Evolutionary conservation across 805 yeast genomes (phyloP).

Genomic region (Henningerozyma blattae): DNA sequence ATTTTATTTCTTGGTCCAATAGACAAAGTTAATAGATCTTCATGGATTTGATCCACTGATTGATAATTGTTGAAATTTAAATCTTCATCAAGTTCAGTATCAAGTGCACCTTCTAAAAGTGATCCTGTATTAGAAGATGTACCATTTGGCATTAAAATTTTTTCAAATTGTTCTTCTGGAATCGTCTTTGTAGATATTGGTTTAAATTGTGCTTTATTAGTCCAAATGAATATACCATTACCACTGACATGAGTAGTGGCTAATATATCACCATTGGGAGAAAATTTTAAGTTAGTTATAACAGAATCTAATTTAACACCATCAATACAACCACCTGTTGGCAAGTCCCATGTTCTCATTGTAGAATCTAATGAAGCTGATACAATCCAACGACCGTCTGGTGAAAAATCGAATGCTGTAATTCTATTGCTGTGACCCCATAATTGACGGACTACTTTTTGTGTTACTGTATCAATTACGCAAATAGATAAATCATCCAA

Average conservation of each 20-base stretch:
- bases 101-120: constrained; percentile 68
- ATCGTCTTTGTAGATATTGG: constrained; percentile 66
- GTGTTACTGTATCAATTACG: constrained; percentile 72
- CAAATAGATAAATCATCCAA: constrained; percentile 79
- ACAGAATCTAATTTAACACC: constrained; percentile 69
- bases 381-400: constrained; percentile 92
- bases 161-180: constrained; percentile 60
- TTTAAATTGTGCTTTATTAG: constrained; percentile 74
- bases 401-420: constrained; percentile 79
- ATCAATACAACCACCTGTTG: constrained; percentile 94
- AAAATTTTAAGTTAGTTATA: constrained; percentile 69
- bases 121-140: constrained; percentile 69
- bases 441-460: constrained; percentile 70
- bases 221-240: constrained; percentile 87
- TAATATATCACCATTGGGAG: constrained; percentile 79
- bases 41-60: constrained; percentile 51
- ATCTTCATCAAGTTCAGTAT: constrained; percentile 26
- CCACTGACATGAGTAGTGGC: constrained; percentile 90
- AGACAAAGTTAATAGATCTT: constrained; percentile 59
- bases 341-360: constrained; percentile 92
- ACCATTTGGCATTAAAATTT: constrained; percentile 55
- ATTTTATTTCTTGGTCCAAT: constrained; percentile 67
- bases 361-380: constrained; percentile 77
- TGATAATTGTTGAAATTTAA: constrained; percentile 29
- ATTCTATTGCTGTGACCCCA: constrained; percentile 86